These are phyloP conservation scores for Aspergillus quadricinctus DNA, from an alignment of 2,329 filamentous ascomycete species.

Conservation along the genomic window DNA sequence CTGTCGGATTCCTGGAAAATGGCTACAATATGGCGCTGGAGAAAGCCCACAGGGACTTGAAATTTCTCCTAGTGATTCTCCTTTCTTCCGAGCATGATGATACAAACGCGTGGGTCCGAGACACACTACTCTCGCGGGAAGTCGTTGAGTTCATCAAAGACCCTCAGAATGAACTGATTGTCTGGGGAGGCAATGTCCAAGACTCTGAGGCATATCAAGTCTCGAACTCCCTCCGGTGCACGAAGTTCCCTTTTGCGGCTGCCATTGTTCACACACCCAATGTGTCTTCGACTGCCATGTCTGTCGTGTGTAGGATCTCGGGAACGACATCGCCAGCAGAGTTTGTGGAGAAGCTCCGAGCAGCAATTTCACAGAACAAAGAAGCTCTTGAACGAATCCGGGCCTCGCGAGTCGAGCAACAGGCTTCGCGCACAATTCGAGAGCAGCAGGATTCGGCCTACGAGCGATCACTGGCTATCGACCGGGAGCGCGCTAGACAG, in stretches of 20 bases:
- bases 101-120: slow-evolving; percentile 71
- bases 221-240: slow-evolving; percentile 78
- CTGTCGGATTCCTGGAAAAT: slow-evolving; percentile 74
- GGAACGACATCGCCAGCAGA: slow-evolving; percentile 66
- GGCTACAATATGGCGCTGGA: slow-evolving; percentile 92
- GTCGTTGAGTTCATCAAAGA: slow-evolving; percentile 71
- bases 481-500: slow-evolving; percentile 76
- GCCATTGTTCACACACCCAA: slow-evolving; percentile 83
- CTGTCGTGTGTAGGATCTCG: slow-evolving; percentile 72
- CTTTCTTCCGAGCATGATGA: slow-evolving; percentile 94
- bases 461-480: slow-evolving; percentile 81
- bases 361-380: slow-evolving; percentile 70
- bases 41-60: slow-evolving; percentile 81
- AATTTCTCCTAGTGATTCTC: slow-evolving; percentile 84
- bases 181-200: slow-evolving; percentile 91
- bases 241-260: slow-evolving; percentile 86
- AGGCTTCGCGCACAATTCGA: slow-evolving; percentile 75
- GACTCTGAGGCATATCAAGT: slow-evolving; percentile 95
- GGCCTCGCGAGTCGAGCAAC: slow-evolving; percentile 72
- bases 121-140: slow-evolving; percentile 74
- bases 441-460: slow-evolving; percentile 90
- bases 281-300: slow-evolving; percentile 82
- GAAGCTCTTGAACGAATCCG: slow-evolving; percentile 70
- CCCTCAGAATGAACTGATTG: slow-evolving; percentile 69
- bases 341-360: slow-evolving; percentile 71